These are phyloP conservation scores for Amylocystis lapponica DNA, from an alignment of 768 basidiomycete species.

Conservation along the genomic window DNA sequence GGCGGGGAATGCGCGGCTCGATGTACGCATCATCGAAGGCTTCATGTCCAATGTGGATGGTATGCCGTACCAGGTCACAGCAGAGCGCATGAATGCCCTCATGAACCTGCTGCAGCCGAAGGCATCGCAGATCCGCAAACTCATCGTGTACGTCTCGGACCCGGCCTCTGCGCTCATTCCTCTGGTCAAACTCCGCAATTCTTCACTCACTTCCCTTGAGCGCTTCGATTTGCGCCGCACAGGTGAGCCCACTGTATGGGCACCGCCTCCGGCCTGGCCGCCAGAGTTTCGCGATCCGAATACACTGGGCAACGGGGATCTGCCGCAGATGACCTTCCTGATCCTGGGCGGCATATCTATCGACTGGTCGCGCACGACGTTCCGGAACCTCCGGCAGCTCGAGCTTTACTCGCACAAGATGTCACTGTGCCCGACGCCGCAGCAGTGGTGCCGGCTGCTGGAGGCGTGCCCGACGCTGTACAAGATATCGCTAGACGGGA, in stretches of 20 bases:
- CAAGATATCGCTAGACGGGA: constrained; percentile 57
- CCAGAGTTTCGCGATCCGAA: constrained; percentile 27
- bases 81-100: constrained; percentile 39
- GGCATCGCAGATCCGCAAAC: constrained; percentile 50
- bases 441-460: constrained; percentile 6
- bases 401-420: constrained; percentile 54
- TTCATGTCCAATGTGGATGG: constrained; percentile 11
- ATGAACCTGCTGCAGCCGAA: constrained; percentile 46
- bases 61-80: constrained; percentile 28
- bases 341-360: constrained; percentile 55
- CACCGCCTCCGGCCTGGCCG: constrained; percentile 7
- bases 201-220: constrained; percentile 32
- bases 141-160: constrained; percentile 55
- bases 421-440: constrained; percentile 26
- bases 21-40: constrained; percentile 55
- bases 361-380: constrained; percentile 45
- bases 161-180: constrained; percentile 46
- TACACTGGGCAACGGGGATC: constrained; percentile 45
- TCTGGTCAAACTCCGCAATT: constrained; percentile 28
- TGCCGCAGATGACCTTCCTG: constrained; percentile 44
- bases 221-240: constrained; percentile 62
- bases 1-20: constrained; percentile 48
- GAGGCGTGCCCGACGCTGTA: constrained; percentile 34
- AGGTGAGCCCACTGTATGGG: constrained; percentile 12
- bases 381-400: constrained; percentile 54